Percentiles rank a stretch among this genome's conserved stretches.
These are phyloP conservation scores for Senecio squalidus DNA, from an alignment of 140 eudicot genomes.

Conservation along the genomic window DNA sequence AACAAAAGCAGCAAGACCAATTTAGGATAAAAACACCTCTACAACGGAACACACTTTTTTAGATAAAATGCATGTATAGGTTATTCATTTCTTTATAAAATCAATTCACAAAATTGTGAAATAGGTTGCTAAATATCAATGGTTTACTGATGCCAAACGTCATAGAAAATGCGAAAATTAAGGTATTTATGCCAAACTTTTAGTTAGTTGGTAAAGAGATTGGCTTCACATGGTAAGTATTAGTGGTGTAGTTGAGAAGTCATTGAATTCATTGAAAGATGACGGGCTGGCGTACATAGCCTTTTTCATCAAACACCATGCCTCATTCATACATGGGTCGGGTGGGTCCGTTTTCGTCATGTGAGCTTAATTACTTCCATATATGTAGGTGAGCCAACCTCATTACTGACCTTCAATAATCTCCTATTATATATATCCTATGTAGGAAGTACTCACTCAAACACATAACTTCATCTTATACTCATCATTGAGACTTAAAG, in stretches of 20 bases:
- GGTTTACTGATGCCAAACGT: neutral
- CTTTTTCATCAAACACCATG: constrained; percentile 2
- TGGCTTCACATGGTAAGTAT: constrained; percentile 30
- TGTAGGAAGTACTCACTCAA: constrained; percentile 20
- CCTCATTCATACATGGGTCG: neutral
- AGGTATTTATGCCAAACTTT: constrained; percentile 28
- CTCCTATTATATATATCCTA: neutral
- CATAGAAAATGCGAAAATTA: neutral
- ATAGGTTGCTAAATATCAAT: neutral
- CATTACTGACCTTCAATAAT: constrained; percentile 2
- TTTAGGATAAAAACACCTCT: no score
- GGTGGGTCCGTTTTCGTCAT: constrained; percentile 36
- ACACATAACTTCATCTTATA: constrained; percentile 15
- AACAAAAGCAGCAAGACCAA: no score
- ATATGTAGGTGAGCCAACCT: neutral
- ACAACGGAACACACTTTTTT: no score
- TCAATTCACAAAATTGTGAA: neutral
- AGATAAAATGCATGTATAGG: neutral
- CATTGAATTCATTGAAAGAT: constrained; percentile 55
- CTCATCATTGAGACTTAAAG: constrained; percentile 16
- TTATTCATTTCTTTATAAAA: neutral
- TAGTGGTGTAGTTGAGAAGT: constrained; percentile 42
- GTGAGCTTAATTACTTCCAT: constrained; percentile 36
- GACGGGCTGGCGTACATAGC: constrained; percentile 18
- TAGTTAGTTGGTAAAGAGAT: constrained; percentile 34